phyloP scores from a whole-genome alignment of 2,329 filamentous ascomycete species.

The Pyricularia pennisetigena region DNA sequence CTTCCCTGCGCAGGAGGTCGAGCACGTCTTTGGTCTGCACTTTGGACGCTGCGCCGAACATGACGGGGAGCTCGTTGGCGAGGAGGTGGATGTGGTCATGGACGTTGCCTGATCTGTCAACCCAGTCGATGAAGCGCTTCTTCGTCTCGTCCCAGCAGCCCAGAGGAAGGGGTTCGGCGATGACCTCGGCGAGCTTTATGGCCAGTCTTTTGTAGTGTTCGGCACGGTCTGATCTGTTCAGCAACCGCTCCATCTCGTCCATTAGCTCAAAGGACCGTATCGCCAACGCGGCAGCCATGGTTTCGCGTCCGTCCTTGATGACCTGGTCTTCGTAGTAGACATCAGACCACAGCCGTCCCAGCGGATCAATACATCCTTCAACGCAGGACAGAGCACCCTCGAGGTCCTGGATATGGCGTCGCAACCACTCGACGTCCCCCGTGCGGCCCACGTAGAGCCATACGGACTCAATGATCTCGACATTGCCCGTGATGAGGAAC shows the following conservation, averaged over 20 bases:
- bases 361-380: conserved; percentile 5
- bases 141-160: conserved; percentile 8
- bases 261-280: conserved; percentile 7
- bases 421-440: conserved; percentile 8
- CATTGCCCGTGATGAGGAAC: conserved; percentile 9
- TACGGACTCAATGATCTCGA: conserved; percentile 8
- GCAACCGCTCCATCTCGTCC: conserved; percentile 6
- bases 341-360: conserved; percentile 8
- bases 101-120: conserved; percentile 6
- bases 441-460: conserved; percentile 9
- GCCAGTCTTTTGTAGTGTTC: conserved; percentile 1
- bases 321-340: conserved; percentile 11
- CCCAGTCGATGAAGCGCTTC: conserved; percentile 9
- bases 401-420: conserved; percentile 3
- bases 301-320: conserved; percentile 10
- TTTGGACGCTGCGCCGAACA: conserved; percentile 4
- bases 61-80: conserved; percentile 9
- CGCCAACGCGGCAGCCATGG: conserved; percentile 7
- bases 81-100: conserved; percentile 11
- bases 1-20: conserved; percentile 3
- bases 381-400: conserved; percentile 6
- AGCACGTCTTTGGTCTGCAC: conserved; percentile 3
- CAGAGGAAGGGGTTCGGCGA: conserved; percentile 6
- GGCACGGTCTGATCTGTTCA: conserved; percentile 2
- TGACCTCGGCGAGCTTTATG: neutral